Evolutionary conservation across 1,139 yeast genomes (phyloP).

Genomic region (Yamadazyma buinensis): DNA sequence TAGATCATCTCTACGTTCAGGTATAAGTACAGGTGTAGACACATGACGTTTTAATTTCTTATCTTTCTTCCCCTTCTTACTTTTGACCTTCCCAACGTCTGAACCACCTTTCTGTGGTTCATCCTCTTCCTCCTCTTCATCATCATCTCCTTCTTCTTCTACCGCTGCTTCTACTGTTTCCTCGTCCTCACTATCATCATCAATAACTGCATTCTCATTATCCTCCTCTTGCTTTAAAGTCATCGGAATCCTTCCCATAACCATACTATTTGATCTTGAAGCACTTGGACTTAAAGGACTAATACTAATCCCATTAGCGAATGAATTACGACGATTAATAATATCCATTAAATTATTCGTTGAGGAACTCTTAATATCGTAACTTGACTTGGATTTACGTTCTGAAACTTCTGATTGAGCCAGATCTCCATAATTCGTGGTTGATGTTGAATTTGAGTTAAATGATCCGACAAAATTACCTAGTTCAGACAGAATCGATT

Average conservation of each 20-base stretch:
- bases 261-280: slow-evolving; percentile 15
- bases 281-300: slow-evolving; percentile 16
- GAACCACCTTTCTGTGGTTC: slow-evolving; percentile 1
- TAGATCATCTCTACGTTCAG: slow-evolving; percentile 2
- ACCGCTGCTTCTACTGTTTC: slow-evolving; percentile 3
- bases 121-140: slow-evolving; percentile 3
- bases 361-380: slow-evolving; percentile 14
- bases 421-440: slow-evolving; percentile 35
- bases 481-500: slow-evolving; percentile 38
- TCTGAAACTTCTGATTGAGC: slow-evolving; percentile 10
- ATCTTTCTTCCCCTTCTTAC: slow-evolving; percentile 1
- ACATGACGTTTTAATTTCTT: slow-evolving; percentile 7
- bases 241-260: slow-evolving; percentile 10
- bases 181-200: slow-evolving; percentile 10
- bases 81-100: slow-evolving; percentile 7
- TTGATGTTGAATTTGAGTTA: slow-evolving; percentile 43
- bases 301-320: slow-evolving; percentile 17
- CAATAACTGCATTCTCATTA: slow-evolving; percentile 16
- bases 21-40: slow-evolving; percentile 9
- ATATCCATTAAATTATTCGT: slow-evolving; percentile 23
- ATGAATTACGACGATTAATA: slow-evolving; percentile 20
- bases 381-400: slow-evolving; percentile 7
- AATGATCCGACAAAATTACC: slow-evolving; percentile 44
- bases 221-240: slow-evolving; percentile 10
- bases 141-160: slow-evolving; percentile 6